These are phyloP conservation scores for Macrophomina tecta DNA, from an alignment of 2,329 filamentous ascomycete species.

Conservation along the genomic window DNA sequence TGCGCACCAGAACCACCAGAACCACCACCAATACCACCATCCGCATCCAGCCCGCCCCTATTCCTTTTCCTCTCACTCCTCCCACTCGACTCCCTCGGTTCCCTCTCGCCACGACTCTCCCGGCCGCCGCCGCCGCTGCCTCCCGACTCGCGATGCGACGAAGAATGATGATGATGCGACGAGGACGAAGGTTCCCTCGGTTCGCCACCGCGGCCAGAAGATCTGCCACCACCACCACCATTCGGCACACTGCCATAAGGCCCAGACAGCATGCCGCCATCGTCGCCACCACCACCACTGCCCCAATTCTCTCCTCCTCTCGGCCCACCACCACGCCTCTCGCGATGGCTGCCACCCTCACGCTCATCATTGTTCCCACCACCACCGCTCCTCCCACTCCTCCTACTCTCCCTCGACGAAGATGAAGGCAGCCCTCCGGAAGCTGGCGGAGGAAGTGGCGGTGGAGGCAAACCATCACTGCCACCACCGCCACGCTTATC, in stretches of 20 bases:
- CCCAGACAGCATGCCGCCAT: not conserved
- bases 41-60: conserved; percentile 3
- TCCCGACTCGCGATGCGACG: not conserved
- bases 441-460: not conserved
- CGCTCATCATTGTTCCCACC: conserved; percentile 1
- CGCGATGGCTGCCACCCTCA: conserved; percentile 11
- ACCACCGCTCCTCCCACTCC: not conserved
- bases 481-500: conserved; percentile 7
- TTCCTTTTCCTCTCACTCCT: conserved; percentile 18
- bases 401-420: not conserved
- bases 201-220: not conserved
- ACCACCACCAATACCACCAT: conserved; percentile 8
- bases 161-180: not conserved
- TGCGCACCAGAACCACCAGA: not conserved
- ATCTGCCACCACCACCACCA: not conserved
- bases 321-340: not conserved
- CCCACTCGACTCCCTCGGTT: not conserved
- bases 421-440: too few relatives aligned
- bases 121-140: not conserved
- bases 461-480: not conserved
- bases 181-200: conserved; percentile 6
- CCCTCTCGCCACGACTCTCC: not conserved
- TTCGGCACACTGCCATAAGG: not conserved
- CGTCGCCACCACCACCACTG: not conserved
- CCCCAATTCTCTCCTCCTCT: not conserved